Evolutionary conservation across 108 stramenopile species (phyloP), one percentile per base, ranked within the genome.

Genomic region (Skeletonema menzelii): DNA sequence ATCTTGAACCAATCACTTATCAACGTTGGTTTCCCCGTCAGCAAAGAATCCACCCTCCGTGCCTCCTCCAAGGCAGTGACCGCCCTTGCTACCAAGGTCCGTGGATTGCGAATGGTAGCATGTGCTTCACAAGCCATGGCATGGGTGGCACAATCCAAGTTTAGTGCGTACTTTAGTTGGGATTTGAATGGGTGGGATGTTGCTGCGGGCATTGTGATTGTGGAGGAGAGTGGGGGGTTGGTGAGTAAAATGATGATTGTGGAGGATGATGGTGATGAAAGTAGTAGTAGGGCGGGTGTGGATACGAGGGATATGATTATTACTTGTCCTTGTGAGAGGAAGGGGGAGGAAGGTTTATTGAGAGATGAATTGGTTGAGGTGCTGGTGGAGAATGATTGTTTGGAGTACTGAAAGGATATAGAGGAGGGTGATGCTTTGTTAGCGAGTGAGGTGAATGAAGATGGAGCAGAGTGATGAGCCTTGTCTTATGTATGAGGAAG

Each of bases 181-280:
- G 93, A 94, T 77, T 82, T 94, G 76, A 88, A 85, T 65, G 85
- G 78, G 6, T 94, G 93, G 93, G 93, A 94, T 67, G 76, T 91
- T 62, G 82, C 88, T 17, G 93, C 93, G 17, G 90, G 93, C 2
- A 79, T 90, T 22, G 65, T 94, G 28, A 73, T 91, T 28, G 76
- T 94, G 3, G 62, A 86, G 68, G 93, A 94, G 71, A 85, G 85
- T 55, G 93, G 93, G 1, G 93, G 93, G 3, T 61, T 65, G 12
- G 80, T 91, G 13, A 87, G 88, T 15, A 89, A 94, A 38, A 82
- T 91, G 24, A 84, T 35, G 35, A 11, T 37, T 8, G 75, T 38
- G 89, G 92, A 1, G 44, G 65, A 31, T 37, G 35, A 37, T 12
- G 35, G 35, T 10, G 12, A 2, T 10, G 11, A 2, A 2, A 12